phyloP scores from a whole-genome alignment of 305 asterid species.

The Petunia hybrid region DNA sequence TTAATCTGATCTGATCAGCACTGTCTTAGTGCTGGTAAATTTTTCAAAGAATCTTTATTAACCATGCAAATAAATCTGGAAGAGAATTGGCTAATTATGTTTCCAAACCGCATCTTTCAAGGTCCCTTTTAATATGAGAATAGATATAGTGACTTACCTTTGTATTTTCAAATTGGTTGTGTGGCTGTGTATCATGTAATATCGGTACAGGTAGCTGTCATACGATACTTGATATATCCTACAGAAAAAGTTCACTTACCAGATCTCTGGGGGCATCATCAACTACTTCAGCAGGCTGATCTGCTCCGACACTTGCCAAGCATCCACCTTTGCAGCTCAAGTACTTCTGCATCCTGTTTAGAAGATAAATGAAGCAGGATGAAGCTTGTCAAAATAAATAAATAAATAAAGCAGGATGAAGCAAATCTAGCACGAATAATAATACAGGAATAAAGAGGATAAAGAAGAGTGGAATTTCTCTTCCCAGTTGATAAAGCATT shows the following conservation, averaged over 20 bases:
- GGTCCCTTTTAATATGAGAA: neutral
- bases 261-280: constrained; percentile 80
- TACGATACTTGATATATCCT: too few species aligned
- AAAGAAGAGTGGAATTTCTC: too few species aligned
- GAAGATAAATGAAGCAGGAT: constrained; percentile 33
- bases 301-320: constrained; percentile 80
- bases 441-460: constrained; percentile 1
- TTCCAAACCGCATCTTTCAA: neutral
- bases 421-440: neutral
- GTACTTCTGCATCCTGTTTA: constrained; percentile 67
- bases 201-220: constrained; percentile 15
- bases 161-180: too few species aligned
- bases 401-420: constrained; percentile 34
- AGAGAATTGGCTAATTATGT: neutral
- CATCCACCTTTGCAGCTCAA: constrained; percentile 86
- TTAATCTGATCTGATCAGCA: too few species aligned
- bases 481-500: too few species aligned
- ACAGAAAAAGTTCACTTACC: constrained; percentile 51
- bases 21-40: too few species aligned
- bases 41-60: neutral
- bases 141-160: neutral
- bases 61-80: neutral
- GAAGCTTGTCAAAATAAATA: too few species aligned
- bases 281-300: constrained; percentile 94
- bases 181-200: neutral